A percentile compares a stretch with the other conserved stretches of the same genome.
Conservation (phyloP, 2,329 filamentous ascomycete species). For the Hortaea werneckii region DNA sequence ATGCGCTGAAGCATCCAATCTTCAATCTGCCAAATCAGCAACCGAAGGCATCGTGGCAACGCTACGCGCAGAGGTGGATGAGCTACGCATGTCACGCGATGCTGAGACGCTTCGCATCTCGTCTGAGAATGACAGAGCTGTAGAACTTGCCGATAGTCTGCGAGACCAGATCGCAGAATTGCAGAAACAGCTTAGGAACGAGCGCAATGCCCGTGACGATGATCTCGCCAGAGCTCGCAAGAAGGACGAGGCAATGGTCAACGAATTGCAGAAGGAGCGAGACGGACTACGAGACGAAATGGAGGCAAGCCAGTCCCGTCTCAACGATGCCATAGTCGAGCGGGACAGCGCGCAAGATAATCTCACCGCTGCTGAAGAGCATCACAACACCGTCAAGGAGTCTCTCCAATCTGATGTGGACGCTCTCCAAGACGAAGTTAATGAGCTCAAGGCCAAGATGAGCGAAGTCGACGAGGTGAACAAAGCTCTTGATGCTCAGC, state of each 20-base stretch:
- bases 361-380: constrained; percentile 4
- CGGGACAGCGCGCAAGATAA: constrained; percentile 17
- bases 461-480: constrained; percentile 7
- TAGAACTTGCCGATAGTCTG: constrained; percentile 11
- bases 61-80: constrained; percentile 8
- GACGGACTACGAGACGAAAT: constrained; percentile 8
- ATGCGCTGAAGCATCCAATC: constrained; percentile 9
- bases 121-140: constrained; percentile 12
- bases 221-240: constrained; percentile 11
- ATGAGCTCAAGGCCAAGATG: background rate
- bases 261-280: background rate
- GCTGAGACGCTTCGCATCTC: constrained; percentile 9
- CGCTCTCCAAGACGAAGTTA: background rate
- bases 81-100: constrained; percentile 7
- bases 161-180: constrained; percentile 16
- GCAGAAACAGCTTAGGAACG: constrained; percentile 13
- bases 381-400: background rate
- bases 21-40: background rate
- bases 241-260: constrained; percentile 6
- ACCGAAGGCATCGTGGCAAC: constrained; percentile 8
- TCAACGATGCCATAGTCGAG: constrained; percentile 19
- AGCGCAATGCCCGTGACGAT: constrained; percentile 12
- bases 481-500: constrained; percentile 13
- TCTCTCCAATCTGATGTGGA: background rate
- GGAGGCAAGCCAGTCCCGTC: constrained; percentile 13